Evolutionary conservation across 2,329 filamentous ascomycete genomes (phyloP).

Genomic region (Tolypocladium paradoxum): DNA sequence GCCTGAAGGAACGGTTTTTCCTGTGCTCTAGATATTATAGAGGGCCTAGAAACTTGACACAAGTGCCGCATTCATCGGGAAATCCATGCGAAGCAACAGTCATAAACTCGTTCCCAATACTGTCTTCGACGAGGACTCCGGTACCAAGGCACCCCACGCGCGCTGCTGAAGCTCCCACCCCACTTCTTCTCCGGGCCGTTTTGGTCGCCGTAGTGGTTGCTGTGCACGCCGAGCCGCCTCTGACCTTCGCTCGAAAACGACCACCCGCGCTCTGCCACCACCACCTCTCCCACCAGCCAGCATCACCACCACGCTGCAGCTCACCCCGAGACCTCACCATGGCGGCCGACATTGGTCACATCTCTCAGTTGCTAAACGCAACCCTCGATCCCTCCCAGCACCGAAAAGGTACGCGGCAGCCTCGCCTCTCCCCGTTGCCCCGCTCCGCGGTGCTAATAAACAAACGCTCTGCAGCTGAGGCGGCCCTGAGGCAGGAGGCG

Average conservation of each 20-base stretch:
- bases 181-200: neutral
- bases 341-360: conserved; percentile 44
- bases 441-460: conserved; percentile 24
- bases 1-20: too few species aligned
- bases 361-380: conserved; percentile 80
- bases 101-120: too few species aligned
- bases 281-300: neutral
- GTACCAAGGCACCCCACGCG: too few species aligned
- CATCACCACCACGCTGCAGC: conserved; percentile 10
- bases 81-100: too few species aligned
- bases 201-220: neutral
- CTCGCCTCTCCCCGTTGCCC: conserved; percentile 8
- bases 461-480: conserved; percentile 55
- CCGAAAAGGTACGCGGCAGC: conserved; percentile 62
- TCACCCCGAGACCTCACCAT: conserved; percentile 28
- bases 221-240: neutral
- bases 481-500: conserved; percentile 67
- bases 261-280: neutral
- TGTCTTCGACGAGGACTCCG: too few species aligned
- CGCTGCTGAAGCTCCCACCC: neutral
- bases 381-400: conserved; percentile 82
- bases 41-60: too few species aligned
- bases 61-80: too few species aligned
- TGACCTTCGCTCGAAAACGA: neutral
- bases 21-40: too few species aligned